Conservation (phyloP, 75 land plant genomes). For the Larix kaempferi region DNA sequence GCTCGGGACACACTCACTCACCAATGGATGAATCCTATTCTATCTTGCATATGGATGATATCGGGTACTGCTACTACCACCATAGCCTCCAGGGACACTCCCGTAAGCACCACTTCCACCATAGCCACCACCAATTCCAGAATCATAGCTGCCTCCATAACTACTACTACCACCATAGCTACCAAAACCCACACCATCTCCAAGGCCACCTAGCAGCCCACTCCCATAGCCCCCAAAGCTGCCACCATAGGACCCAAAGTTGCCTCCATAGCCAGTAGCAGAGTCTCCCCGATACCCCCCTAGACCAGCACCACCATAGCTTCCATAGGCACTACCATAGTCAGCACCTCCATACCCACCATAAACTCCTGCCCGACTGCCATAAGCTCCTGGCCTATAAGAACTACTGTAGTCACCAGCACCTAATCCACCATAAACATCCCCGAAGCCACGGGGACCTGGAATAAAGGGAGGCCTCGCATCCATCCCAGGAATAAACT, state of each 20-base stretch:
- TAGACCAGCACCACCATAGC: constrained; percentile 44
- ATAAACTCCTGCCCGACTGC: constrained; percentile 62
- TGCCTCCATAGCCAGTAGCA: constrained; percentile 57
- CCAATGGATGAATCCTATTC: constrained; percentile 2
- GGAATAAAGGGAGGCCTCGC: constrained; percentile 49
- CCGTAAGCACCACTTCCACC: constrained; percentile 54
- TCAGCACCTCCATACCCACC: constrained; percentile 52
- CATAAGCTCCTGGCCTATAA: constrained; percentile 47
- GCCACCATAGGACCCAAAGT: constrained; percentile 74
- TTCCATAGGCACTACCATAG: constrained; percentile 62
- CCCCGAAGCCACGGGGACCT: constrained; percentile 40
- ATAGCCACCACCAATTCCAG: constrained; percentile 61
- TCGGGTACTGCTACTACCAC: constrained; percentile 55
- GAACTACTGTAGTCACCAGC: constrained; percentile 44
- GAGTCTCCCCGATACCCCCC: constrained; percentile 73
- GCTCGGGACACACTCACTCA: too few relatives aligned
- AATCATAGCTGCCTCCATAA: constrained; percentile 56
- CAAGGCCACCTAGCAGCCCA: constrained; percentile 31
- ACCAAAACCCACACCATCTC: constrained; percentile 50
- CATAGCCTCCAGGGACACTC: constrained; percentile 51
- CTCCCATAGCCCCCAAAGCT: constrained; percentile 56
- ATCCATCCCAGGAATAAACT: constrained; percentile 48
- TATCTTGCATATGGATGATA: constrained; percentile 82
- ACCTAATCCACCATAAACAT: constrained; percentile 54
- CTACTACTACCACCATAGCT: constrained; percentile 50